Conservation (phyloP, 352 stramenopile species). For the Saprolegnia parasitica region DNA sequence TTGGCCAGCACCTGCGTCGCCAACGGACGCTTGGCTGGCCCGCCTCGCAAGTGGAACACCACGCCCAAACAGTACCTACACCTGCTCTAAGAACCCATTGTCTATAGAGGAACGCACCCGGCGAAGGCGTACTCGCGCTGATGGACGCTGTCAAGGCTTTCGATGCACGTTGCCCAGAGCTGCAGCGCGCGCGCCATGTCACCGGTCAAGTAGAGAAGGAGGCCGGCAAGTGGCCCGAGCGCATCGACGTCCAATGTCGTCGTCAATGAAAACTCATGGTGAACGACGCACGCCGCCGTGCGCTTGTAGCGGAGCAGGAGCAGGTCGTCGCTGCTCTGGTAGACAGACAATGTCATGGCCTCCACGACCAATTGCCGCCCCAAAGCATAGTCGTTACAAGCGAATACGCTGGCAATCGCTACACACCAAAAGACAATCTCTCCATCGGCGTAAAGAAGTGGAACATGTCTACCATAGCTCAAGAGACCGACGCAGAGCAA, state of each 20-base stretch:
- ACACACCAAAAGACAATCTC: not conserved
- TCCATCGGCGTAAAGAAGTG: not conserved
- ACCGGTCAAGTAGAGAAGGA: not conserved
- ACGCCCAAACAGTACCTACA: constrained; percentile 16
- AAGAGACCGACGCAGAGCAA: constrained; percentile 19
- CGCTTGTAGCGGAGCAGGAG: constrained; percentile 5
- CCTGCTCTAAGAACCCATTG: not conserved
- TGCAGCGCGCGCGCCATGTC: not conserved
- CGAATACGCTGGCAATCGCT: constrained; percentile 11
- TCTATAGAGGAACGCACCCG: not conserved
- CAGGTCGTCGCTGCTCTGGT: not conserved
- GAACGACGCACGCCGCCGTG: constrained; percentile 11
- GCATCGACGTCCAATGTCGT: not conserved
- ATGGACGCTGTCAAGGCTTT: not conserved
- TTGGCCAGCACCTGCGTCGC: not conserved
- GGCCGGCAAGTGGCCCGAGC: constrained; percentile 4
- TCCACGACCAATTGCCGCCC: not conserved
- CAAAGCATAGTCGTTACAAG: not conserved
- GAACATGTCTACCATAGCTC: constrained; percentile 19
- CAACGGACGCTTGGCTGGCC: not conserved
- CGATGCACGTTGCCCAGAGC: constrained; percentile 10
- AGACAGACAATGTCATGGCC: not conserved
- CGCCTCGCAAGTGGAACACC: constrained; percentile 1
- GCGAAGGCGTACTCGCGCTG: constrained; percentile 23
- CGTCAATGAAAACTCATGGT: not conserved